These are phyloP conservation scores for Coemansia sp. DNA, from an alignment of 192 early-diverging fungal genomes.

Conservation along the genomic window DNA sequence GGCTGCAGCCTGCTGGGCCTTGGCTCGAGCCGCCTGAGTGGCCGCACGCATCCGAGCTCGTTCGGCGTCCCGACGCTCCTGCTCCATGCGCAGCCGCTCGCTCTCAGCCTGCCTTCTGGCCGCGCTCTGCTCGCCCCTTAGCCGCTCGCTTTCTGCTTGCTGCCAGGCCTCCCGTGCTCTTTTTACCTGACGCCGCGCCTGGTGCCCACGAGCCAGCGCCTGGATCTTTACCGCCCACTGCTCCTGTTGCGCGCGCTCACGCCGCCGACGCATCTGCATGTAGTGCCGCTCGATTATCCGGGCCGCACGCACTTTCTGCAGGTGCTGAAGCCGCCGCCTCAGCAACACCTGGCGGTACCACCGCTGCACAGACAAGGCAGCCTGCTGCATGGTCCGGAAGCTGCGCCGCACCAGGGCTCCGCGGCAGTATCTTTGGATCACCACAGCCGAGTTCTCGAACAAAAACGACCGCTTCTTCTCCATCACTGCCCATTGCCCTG, in stretches of 20 bases:
- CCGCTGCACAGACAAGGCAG: constrained; percentile 29
- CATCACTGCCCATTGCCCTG: constrained; percentile 67
- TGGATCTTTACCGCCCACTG: constrained; percentile 2
- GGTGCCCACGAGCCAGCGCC: constrained; percentile 4
- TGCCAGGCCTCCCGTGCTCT: constrained; percentile 1
- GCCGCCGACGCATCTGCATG: neutral
- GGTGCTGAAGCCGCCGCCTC: constrained; percentile 5
- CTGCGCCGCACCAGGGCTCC: constrained; percentile 61
- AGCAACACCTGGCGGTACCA: constrained; percentile 28
- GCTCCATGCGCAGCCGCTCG: constrained; percentile 22
- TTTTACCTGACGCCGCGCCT: neutral
- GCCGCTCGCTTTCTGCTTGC: constrained; percentile 9
- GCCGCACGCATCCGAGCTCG: constrained; percentile 13
- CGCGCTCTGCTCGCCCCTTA: constrained; percentile 3
- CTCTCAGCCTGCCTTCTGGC: constrained; percentile 12
- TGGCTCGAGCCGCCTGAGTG: constrained; percentile 27
- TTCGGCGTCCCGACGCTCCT: constrained; percentile 23
- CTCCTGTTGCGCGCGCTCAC: neutral
- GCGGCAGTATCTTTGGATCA: constrained; percentile 76
- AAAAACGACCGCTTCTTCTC: constrained; percentile 88
- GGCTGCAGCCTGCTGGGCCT: constrained; percentile 21
- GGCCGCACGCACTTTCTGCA: constrained; percentile 20
- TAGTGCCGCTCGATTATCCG: constrained; percentile 28
- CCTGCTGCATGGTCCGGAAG: constrained; percentile 49
- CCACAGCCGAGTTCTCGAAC: constrained; percentile 68